phyloP scores from a whole-genome alignment of 129 eudicot species.

The Sambucus nigra region DNA sequence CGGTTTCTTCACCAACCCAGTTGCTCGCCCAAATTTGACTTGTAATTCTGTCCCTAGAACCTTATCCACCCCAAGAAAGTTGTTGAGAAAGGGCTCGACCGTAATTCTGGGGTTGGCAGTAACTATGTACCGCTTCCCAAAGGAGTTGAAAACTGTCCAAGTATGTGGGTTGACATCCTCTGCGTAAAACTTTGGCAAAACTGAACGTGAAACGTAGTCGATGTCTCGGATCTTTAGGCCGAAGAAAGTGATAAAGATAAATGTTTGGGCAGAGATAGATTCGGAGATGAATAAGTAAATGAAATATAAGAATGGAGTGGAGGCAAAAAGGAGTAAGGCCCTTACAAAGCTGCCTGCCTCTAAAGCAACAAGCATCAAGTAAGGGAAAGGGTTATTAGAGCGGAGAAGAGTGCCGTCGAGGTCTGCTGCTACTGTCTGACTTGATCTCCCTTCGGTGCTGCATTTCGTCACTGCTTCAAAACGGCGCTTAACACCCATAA shows the following conservation, averaged over 20 bases:
- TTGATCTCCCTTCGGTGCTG: constrained; percentile 32
- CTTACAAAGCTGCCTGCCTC: constrained; percentile 92
- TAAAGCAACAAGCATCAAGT: constrained; percentile 79
- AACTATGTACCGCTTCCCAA: constrained; percentile 54
- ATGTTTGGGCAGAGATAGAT: constrained; percentile 50
- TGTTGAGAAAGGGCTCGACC: constrained; percentile 82
- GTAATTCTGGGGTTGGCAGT: constrained; percentile 87
- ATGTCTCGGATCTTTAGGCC: constrained; percentile 59
- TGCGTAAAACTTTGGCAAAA: constrained; percentile 75
- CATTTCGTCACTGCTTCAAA: constrained; percentile 48
- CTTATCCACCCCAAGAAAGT: constrained; percentile 77
- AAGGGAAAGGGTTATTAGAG: constrained; percentile 65
- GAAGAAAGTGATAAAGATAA: constrained; percentile 54
- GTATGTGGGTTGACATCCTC: constrained; percentile 60
- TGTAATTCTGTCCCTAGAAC: constrained; percentile 89
- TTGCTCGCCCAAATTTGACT: constrained; percentile 67
- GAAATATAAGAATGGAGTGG: constrained; percentile 47
- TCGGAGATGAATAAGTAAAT: constrained; percentile 62
- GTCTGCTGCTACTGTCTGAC: constrained; percentile 79
- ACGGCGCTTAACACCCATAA: constrained; percentile 41
- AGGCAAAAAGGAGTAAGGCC: constrained; percentile 49
- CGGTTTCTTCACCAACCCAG: constrained; percentile 65
- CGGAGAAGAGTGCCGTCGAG: constrained; percentile 88
- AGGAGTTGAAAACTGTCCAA: constrained; percentile 51
- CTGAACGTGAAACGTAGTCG: constrained; percentile 55